These are phyloP conservation scores for Paramecium pentaurelia DNA, from an alignment of 73 alveolate species.

Conservation along the genomic window DNA sequence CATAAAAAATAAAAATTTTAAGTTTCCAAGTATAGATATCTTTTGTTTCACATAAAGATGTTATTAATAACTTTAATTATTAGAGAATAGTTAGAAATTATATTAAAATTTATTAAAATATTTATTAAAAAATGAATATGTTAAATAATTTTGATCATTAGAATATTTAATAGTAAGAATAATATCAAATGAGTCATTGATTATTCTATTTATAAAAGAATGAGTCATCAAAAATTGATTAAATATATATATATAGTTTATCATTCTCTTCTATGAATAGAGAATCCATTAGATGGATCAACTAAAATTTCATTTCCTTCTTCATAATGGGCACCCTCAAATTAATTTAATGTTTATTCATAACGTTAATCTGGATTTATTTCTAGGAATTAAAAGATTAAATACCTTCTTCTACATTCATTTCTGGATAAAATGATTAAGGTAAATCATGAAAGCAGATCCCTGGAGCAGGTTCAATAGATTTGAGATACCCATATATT, in stretches of 20 bases:
- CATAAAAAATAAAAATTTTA: too few relatives aligned
- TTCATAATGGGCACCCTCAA: constrained; percentile 2
- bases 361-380: not conserved
- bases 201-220: not conserved
- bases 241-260: not conserved
- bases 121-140: too few relatives aligned
- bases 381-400: not conserved
- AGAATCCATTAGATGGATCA: constrained; percentile 5
- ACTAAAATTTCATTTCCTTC: constrained; percentile 15
- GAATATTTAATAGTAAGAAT: too few relatives aligned
- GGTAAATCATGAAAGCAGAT: constrained; percentile 45
- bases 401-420: constrained; percentile 14
- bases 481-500: constrained; percentile 44
- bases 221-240: not conserved
- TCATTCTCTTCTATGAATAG: constrained; percentile 32
- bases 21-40: too few relatives aligned
- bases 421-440: constrained; percentile 29
- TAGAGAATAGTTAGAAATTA: too few relatives aligned
- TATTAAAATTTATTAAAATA: too few relatives aligned
- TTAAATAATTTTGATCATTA: too few relatives aligned
- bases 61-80: too few relatives aligned
- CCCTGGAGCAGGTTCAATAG: constrained; percentile 55
- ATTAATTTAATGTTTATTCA: not conserved
- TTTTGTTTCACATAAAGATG: too few relatives aligned
- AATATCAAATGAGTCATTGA: not conserved